Evolutionary conservation across 1,284 basidiomycete species (phyloP).

Genomic region (Boletus smithii): DNA sequence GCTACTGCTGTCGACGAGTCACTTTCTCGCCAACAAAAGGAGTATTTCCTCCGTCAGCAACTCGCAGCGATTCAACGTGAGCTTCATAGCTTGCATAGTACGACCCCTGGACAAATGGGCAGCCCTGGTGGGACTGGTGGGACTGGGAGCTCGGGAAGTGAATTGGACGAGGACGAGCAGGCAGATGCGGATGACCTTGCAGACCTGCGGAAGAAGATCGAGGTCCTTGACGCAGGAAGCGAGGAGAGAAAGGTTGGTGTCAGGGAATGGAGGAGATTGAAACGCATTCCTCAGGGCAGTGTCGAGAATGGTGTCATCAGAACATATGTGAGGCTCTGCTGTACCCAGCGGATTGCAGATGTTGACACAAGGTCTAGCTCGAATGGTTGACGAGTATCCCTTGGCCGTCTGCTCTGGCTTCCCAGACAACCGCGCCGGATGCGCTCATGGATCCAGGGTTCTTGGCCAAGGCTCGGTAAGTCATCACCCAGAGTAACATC

Average conservation of each 20-base stretch:
- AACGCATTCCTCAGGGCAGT: conserved; percentile 71
- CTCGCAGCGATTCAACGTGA: conserved; percentile 88
- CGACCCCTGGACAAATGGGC: conserved; percentile 17
- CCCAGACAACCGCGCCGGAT: conserved; percentile 26
- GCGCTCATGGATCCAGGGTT: conserved; percentile 52
- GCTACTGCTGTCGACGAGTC: conserved; percentile 74
- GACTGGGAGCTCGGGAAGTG: conserved; percentile 28
- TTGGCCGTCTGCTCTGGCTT: conserved; percentile 52
- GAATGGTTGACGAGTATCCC: conserved; percentile 84
- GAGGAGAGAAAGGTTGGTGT: conserved; percentile 82
- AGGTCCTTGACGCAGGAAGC: conserved; percentile 70
- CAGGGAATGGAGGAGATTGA: conserved; percentile 74
- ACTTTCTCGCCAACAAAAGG: conserved; percentile 78
- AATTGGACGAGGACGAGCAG: conserved; percentile 70
- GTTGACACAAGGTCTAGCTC: conserved; percentile 44
- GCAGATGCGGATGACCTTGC: conserved; percentile 77
- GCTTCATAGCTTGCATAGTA: conserved; percentile 58
- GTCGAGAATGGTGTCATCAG: conserved; percentile 78
- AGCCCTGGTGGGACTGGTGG: conserved; percentile 12
- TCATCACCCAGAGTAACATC: neutral
- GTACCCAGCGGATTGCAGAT: neutral
- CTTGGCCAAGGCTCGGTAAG: conserved; percentile 53
- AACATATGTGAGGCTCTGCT: conserved; percentile 52
- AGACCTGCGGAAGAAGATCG: conserved; percentile 76
- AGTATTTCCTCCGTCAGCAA: conserved; percentile 82